Percentiles rank a stretch among this genome's conserved stretches.
Conservation (phyloP, 78 protist species). For the Polysphondylium violaceum region DNA sequence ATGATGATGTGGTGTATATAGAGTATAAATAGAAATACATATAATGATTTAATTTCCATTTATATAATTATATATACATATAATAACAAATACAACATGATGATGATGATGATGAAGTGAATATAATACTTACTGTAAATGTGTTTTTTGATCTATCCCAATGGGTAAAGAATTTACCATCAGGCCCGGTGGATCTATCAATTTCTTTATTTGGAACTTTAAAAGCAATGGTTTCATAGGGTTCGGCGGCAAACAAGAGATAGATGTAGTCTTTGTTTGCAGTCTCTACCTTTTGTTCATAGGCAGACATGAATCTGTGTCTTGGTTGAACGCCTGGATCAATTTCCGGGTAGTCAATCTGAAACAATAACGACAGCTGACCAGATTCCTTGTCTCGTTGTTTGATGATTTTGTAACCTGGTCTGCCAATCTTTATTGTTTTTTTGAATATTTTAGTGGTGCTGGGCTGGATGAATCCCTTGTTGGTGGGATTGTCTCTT, state of each 20-base stretch:
- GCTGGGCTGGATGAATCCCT: not conserved
- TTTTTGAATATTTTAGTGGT: constrained; percentile 51
- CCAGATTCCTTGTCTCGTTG: constrained; percentile 80
- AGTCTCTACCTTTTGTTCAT: constrained; percentile 95
- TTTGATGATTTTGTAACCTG: constrained; percentile 92
- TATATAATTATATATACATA: not conserved
- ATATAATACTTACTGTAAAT: constrained; percentile 47
- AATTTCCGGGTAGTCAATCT: constrained; percentile 97
- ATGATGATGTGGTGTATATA: no score
- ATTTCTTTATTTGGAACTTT: constrained; percentile 94
- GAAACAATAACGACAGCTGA: constrained; percentile 81
- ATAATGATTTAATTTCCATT: no score
- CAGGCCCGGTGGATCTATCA: constrained; percentile 72
- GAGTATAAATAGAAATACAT: no score
- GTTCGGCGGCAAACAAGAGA: constrained; percentile 98
- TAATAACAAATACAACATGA: no score
- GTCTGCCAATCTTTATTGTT: constrained; percentile 95
- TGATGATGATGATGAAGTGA: not conserved
- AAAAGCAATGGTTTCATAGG: constrained; percentile 98
- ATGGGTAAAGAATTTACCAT: constrained; percentile 78
- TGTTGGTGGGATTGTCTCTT: constrained; percentile 26
- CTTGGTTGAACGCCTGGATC: constrained; percentile 94
- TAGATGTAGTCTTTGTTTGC: constrained; percentile 90
- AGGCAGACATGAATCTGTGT: constrained; percentile 98
- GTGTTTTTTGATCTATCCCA: constrained; percentile 65